These are phyloP conservation scores for Triangularia verruculosa DNA, from an alignment of 2,329 filamentous ascomycete genomes.

Conservation along the genomic window DNA sequence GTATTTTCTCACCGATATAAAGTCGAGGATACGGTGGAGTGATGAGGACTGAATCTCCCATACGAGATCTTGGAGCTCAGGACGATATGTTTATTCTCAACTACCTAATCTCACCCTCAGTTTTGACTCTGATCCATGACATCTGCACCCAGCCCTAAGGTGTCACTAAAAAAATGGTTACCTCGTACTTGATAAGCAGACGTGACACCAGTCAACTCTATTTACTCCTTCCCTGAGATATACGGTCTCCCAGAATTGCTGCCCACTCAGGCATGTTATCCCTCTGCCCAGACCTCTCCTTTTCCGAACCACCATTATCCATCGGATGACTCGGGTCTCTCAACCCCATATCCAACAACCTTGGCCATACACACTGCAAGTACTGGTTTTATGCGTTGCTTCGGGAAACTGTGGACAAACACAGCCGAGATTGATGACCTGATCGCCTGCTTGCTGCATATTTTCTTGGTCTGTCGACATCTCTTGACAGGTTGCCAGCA, in stretches of 20 bases:
- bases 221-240: too few species aligned
- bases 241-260: too few species aligned
- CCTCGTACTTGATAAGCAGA: not conserved
- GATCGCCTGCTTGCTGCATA: too few species aligned
- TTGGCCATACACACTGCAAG: not conserved
- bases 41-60: not conserved
- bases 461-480: too few species aligned
- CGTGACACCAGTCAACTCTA: not conserved
- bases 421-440: not conserved
- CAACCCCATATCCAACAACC: not conserved
- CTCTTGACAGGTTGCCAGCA: too few species aligned
- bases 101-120: not conserved
- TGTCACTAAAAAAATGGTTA: not conserved
- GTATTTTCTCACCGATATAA: not conserved
- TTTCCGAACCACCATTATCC: not conserved
- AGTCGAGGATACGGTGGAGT: not conserved
- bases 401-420: not conserved
- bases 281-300: not conserved
- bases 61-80: not conserved
- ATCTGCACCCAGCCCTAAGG: not conserved
- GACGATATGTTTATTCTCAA: not conserved
- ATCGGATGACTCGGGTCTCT: not conserved
- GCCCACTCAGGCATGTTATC: too few species aligned
- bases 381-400: not conserved
- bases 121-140: not conserved